A percentile compares a stretch with the other conserved stretches of the same genome.
phyloP scores from a whole-genome alignment of 2,329 filamentous ascomycete genomes.

The Pyrenophora teres region DNA sequence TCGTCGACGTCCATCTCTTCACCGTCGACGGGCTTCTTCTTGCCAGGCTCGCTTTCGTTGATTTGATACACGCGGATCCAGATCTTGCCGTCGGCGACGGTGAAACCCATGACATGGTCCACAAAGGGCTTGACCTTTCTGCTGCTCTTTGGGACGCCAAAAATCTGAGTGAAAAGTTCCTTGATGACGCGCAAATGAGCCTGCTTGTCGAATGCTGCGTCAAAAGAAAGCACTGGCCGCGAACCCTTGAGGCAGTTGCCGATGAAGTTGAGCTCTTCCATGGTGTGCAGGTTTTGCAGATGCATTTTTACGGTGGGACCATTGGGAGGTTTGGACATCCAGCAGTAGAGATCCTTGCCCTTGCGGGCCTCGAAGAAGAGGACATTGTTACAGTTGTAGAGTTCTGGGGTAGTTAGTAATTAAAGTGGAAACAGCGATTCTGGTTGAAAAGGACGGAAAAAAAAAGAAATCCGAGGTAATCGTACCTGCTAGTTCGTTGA shows the following conservation, averaged over 20 bases:
- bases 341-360: conserved; percentile 90
- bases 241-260: conserved; percentile 96
- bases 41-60: conserved; percentile 73
- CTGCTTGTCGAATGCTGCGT: conserved; percentile 79
- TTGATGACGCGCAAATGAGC: conserved; percentile 83
- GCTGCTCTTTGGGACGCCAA: conserved; percentile 87
- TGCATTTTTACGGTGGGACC: conserved; percentile 77
- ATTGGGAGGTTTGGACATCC: conserved; percentile 89
- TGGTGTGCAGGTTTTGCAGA: conserved; percentile 87
- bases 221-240: conserved; percentile 88
- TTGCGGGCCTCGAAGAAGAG: conserved; percentile 96
- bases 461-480: background rate
- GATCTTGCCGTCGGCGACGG: conserved; percentile 87
- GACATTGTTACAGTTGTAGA: conserved; percentile 94
- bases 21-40: conserved; percentile 48
- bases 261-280: conserved; percentile 95
- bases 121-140: conserved; percentile 94
- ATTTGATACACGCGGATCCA: conserved; percentile 97
- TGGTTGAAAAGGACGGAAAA: background rate
- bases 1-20: conserved; percentile 45
- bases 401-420: conserved; percentile 50
- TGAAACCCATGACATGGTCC: conserved; percentile 93
- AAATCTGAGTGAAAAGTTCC: conserved; percentile 86
- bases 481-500: conserved; percentile 49
- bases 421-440: background rate